Evolutionary conservation across 129 eudicot genomes (phyloP).

Genomic region (Flaveria bidentis): DNA sequence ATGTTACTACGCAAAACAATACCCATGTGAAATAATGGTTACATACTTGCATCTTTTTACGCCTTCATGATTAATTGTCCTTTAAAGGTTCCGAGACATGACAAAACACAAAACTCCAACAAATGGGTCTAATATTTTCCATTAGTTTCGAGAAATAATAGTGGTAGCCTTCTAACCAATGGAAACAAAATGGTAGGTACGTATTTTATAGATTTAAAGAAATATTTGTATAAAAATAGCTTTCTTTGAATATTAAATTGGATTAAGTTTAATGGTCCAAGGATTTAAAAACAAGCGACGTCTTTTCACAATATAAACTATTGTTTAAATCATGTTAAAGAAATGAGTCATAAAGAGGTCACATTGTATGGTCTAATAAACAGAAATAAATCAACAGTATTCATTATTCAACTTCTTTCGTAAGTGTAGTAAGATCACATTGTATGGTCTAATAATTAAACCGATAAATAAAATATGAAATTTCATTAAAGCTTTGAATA

Average conservation of each 20-base stretch:
- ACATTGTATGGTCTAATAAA: too few relatives aligned
- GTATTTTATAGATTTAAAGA: background rate
- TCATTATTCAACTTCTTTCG: too few relatives aligned
- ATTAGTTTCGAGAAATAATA: background rate
- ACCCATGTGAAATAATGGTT: too few relatives aligned
- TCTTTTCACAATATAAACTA: background rate
- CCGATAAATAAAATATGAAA: background rate
- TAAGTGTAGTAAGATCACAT: too few relatives aligned
- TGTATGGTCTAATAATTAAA: too few relatives aligned
- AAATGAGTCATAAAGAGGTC: background rate
- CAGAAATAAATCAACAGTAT: too few relatives aligned
- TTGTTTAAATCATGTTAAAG: background rate
- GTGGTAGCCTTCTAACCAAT: background rate
- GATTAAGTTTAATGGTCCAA: too few relatives aligned
- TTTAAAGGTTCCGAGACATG: background rate
- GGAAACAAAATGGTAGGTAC: background rate
- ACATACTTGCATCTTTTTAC: too few relatives aligned
- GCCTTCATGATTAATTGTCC: background rate
- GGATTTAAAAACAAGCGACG: background rate
- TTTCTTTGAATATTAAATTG: too few relatives aligned
- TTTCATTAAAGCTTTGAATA: too few relatives aligned
- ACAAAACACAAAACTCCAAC: background rate
- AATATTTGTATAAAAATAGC: too few relatives aligned
- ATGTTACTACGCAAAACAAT: too few relatives aligned
- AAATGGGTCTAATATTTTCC: background rate